phyloP scores from a whole-genome alignment of 352 stramenopile species.

The Pythium plurisporium region DNA sequence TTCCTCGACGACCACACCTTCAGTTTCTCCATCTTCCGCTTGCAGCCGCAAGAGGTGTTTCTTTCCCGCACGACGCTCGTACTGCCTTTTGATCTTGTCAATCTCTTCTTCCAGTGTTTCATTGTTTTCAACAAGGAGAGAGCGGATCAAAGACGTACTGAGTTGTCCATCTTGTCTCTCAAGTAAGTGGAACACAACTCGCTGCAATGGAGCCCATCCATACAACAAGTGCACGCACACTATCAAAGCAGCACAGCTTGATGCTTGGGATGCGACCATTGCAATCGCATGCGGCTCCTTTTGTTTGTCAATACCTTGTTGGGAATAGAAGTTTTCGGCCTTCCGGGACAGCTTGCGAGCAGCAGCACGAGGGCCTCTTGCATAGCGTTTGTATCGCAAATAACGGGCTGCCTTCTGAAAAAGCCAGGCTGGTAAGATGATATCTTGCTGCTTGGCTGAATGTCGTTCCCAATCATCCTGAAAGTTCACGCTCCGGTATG shows the following conservation, averaged over 20 bases:
- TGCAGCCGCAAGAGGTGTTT: slow-evolving; percentile 40
- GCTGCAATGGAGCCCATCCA: slow-evolving; percentile 58
- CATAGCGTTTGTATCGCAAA: slow-evolving; percentile 81
- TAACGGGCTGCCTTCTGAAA: slow-evolving; percentile 79
- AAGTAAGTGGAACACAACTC: slow-evolving; percentile 69
- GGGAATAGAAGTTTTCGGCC: slow-evolving; percentile 72
- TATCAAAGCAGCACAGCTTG: slow-evolving; percentile 69
- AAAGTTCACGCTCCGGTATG: slow-evolving; percentile 79
- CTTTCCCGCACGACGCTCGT: slow-evolving; percentile 61
- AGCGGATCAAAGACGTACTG: slow-evolving; percentile 33
- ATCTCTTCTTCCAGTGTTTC: slow-evolving; percentile 71
- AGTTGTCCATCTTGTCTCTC: slow-evolving; percentile 23
- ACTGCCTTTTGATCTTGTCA: slow-evolving; percentile 68
- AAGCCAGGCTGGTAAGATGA: slow-evolving; percentile 53
- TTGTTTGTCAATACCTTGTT: slow-evolving; percentile 55
- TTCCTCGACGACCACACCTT: slow-evolving; percentile 10
- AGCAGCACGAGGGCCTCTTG: slow-evolving; percentile 58
- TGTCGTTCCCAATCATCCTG: slow-evolving; percentile 58
- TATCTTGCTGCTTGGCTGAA: slow-evolving; percentile 31
- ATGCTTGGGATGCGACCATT: slow-evolving; percentile 71
- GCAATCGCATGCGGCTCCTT: slow-evolving; percentile 62
- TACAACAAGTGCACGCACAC: slow-evolving; percentile 79
- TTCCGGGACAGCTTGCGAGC: slow-evolving; percentile 56
- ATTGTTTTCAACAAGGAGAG: slow-evolving; percentile 31
- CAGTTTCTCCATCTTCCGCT: slow-evolving; percentile 18